Conservation (phyloP, 2,329 filamentous ascomycete species). For the Cladobotryum protrusum region DNA sequence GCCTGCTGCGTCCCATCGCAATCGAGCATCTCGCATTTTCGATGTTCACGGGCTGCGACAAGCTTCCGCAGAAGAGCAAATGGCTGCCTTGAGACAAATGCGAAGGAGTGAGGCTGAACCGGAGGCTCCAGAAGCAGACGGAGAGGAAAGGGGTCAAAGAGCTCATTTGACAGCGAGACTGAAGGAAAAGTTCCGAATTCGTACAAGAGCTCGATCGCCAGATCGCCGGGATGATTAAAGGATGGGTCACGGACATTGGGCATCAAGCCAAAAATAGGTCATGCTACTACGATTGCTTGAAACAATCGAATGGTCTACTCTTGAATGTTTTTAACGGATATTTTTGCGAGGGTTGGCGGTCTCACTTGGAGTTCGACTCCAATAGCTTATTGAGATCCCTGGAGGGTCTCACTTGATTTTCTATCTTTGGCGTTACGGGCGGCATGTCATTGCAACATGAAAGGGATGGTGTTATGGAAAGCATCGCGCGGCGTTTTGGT, state of each 20-base stretch:
- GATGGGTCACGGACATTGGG: not conserved
- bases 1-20: slow-evolving; percentile 28
- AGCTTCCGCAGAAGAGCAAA: slow-evolving; percentile 56
- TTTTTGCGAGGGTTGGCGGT: too few species aligned
- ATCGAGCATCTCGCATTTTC: slow-evolving; percentile 46
- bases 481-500: slow-evolving; percentile 10
- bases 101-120: slow-evolving; percentile 21
- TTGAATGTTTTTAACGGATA: too few species aligned
- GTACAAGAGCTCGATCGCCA: slow-evolving; percentile 38
- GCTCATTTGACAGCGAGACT: slow-evolving; percentile 43
- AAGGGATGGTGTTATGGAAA: not conserved
- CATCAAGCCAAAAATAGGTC: too few species aligned
- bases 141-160: slow-evolving; percentile 33
- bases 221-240: slow-evolving; percentile 2
- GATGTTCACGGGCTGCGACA: slow-evolving; percentile 52
- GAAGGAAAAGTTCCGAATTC: slow-evolving; percentile 47
- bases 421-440: not conserved
- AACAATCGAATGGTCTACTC: too few species aligned
- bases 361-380: too few species aligned
- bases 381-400: too few species aligned
- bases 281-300: too few species aligned
- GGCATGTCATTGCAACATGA: not conserved
- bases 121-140: slow-evolving; percentile 19
- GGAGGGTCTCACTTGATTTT: too few species aligned
- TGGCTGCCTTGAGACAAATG: slow-evolving; percentile 49